These are phyloP conservation scores for Malus hybrid DNA, from an alignment of 331 rosid genomes.

Conservation along the genomic window DNA sequence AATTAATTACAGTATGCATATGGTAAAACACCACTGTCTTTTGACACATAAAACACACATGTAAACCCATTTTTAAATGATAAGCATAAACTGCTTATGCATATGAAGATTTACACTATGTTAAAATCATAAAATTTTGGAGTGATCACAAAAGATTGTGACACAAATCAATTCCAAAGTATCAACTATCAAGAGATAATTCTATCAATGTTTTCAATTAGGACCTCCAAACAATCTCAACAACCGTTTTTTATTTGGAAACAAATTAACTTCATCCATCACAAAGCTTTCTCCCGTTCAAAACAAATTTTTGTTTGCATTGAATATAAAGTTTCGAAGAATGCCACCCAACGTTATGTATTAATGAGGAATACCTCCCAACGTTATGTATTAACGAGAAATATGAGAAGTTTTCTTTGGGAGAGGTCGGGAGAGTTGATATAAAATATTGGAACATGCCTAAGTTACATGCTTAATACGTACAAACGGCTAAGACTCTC, in stretches of 20 bases:
- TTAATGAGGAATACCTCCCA: background rate
- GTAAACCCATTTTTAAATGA: too few relatives aligned
- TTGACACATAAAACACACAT: too few relatives aligned
- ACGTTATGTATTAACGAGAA: background rate
- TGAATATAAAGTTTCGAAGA: background rate
- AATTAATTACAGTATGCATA: too few relatives aligned
- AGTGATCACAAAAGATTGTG: background rate
- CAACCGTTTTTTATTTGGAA: background rate
- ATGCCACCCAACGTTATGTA: background rate
- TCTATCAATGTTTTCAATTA: background rate
- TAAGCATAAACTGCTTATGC: too few relatives aligned
- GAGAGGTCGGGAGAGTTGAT: too few relatives aligned
- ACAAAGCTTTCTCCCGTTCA: background rate
- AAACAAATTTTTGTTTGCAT: background rate
- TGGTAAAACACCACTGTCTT: too few relatives aligned
- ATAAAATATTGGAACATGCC: background rate
- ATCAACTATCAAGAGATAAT: background rate
- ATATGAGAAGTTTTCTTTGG: background rate
- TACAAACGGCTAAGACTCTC: background rate
- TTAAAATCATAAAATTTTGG: too few relatives aligned
- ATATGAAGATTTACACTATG: too few relatives aligned
- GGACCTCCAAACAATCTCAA: slow-evolving; percentile 1
- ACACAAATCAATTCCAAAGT: background rate
- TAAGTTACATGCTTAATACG: background rate
- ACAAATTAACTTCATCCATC: background rate